Conservation (phyloP, 306 rosid species). For the Oxytropis ochrocephala region DNA sequence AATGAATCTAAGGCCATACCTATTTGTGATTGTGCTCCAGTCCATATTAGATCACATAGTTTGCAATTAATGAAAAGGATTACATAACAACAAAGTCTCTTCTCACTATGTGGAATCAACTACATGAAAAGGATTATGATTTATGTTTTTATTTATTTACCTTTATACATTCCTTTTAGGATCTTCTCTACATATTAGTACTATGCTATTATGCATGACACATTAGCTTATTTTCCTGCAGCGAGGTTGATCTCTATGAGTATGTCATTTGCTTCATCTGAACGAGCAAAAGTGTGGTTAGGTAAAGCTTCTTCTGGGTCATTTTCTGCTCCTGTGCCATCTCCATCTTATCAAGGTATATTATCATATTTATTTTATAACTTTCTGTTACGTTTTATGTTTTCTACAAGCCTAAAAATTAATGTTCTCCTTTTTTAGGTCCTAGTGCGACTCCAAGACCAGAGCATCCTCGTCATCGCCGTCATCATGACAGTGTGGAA, state of each 20-base stretch:
- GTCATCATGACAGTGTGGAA: conserved; percentile 28
- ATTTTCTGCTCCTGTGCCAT: conserved; percentile 44
- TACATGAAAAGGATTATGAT: neutral
- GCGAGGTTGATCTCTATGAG: conserved; percentile 43
- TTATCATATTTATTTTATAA: neutral
- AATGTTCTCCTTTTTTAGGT: conserved; percentile 38
- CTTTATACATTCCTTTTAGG: neutral
- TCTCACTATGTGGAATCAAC: neutral
- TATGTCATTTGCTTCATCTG: conserved; percentile 39
- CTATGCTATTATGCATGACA: neutral
- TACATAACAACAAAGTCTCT: neutral
- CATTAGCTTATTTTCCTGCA: conserved; percentile 32
- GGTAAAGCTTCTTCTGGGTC: conserved; percentile 35
- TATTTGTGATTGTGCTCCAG: neutral
- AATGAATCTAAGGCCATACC: neutral
- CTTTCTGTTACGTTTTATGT: neutral
- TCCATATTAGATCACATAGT: neutral
- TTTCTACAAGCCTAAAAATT: conserved; percentile 8
- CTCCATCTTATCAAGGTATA: conserved; percentile 54
- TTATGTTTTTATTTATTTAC: neutral
- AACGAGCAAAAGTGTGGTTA: conserved; percentile 24
- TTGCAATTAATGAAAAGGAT: neutral
- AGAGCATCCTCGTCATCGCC: conserved; percentile 12
- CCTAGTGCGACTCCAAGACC: conserved; percentile 28
- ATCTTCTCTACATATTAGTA: neutral